Evolutionary conservation across 1,284 basidiomycete species (phyloP), one percentile per base, ranked within the genome.

Genomic region (Tilletia indica): DNA sequence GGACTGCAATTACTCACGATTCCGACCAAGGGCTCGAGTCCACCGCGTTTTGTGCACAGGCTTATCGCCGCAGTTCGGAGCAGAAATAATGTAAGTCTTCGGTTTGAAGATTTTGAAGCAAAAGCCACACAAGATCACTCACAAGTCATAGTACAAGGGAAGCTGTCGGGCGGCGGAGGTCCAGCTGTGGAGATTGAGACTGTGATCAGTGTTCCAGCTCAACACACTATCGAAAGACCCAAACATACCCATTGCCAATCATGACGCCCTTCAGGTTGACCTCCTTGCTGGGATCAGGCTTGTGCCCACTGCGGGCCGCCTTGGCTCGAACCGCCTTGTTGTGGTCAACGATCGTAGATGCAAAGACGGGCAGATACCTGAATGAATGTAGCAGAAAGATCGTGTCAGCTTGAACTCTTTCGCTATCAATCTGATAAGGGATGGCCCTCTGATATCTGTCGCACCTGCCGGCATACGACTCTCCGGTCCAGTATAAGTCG

Each of bases 321-420:
- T 73, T 75, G 16, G 91, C 86, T 38, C 83, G 81, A 6, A 87
- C 85, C 2, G 68, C 72, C 56, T 75, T 70, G 82, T 95, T 94
- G 75, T 91, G 90, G 83, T 94, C 93, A 61, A 91, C 89, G 0
- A 95, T 89, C 16, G 89, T 89, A 0, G 91, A 87, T 0, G 93
- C 93, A 76, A 93, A 94, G 5, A 93, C 86, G 0, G 93, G 93
- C 9, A 94, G 87, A 84, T 93, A 94, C 31, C 92, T 89, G 11
- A 9, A 9, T 54, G n/a, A n/a, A 31, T 31, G 25, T 31, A 31
- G 25, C 25, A 31, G 25, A 31, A 31, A 31, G 25, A 31, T 31
- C 25, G 25, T 31, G 25, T 31, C 25, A 31, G 25, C 25, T 31
- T 31, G 25, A 31, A 31, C 25, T 31, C 25, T 31, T 31, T 31